Conservation (phyloP, 768 basidiomycete genomes). For the Lactarius sanguifluus region DNA sequence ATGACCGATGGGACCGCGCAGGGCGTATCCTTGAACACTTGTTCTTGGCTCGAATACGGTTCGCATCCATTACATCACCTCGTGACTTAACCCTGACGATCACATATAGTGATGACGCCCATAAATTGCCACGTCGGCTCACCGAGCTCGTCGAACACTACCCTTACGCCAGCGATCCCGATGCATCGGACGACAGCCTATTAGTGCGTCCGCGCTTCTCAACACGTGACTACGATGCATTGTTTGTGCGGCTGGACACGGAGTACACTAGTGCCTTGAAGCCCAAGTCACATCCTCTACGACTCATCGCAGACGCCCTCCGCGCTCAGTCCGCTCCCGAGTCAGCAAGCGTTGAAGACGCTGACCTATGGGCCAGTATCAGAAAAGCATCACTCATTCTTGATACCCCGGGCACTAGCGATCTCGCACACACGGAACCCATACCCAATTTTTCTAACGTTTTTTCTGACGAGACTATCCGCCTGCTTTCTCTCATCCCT, state of each 20-base stretch:
- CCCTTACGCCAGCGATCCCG: conserved; percentile 50
- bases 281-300: conserved; percentile 52
- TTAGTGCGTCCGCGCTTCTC: conserved; percentile 67
- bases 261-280: conserved; percentile 40
- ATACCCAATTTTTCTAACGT: conserved; percentile 48
- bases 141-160: conserved; percentile 69
- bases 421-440: conserved; percentile 36
- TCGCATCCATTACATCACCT: conserved; percentile 21
- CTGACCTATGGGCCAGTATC: conserved; percentile 55
- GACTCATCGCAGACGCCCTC: conserved; percentile 63
- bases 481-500: conserved; percentile 50
- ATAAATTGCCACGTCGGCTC: conserved; percentile 66
- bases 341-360: conserved; percentile 39
- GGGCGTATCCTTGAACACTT: conserved; percentile 76
- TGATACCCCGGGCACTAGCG: conserved; percentile 30
- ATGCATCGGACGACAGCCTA: conserved; percentile 43
- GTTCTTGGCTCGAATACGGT: conserved; percentile 74
- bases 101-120: conserved; percentile 55
- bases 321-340: conserved; percentile 38
- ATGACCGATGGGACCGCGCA: conserved; percentile 69
- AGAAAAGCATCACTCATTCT: conserved; percentile 37
- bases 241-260: conserved; percentile 66
- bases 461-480: conserved; percentile 69
- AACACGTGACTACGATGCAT: conserved; percentile 60
- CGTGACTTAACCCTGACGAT: conserved; percentile 3